Evolutionary conservation across 164 flowering plant species (phyloP).

Genomic region (Houttuynia cordata): DNA sequence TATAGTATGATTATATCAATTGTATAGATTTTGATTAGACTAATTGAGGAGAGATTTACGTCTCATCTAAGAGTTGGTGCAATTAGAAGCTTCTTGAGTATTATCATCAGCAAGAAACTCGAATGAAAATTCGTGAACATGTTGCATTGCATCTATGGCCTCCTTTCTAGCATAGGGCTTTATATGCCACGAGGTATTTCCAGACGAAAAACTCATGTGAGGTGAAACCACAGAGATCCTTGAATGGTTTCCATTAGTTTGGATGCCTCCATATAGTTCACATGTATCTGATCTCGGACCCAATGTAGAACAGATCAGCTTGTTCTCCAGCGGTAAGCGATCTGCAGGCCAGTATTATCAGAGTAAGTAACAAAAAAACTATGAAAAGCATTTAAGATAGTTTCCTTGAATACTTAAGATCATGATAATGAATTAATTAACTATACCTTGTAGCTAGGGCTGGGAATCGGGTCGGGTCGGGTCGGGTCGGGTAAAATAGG

Average conservation of each 20-base stretch:
- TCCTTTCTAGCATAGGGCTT: slow-evolving; percentile 60
- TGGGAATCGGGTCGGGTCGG: too few species aligned
- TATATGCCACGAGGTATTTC: slow-evolving; percentile 34
- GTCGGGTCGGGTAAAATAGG: too few species aligned
- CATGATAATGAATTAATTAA: neutral
- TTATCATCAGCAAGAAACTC: slow-evolving; percentile 3
- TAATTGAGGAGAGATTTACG: too few species aligned
- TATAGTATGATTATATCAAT: too few species aligned
- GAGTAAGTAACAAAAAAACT: neutral
- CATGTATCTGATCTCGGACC: slow-evolving; percentile 35
- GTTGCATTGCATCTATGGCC: slow-evolving; percentile 29
- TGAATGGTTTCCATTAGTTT: slow-evolving; percentile 43
- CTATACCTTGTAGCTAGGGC: slow-evolving; percentile 6
- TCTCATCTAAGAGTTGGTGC: too few species aligned
- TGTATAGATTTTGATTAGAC: too few species aligned
- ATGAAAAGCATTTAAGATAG: neutral
- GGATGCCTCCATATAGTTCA: slow-evolving; percentile 36
- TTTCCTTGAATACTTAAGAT: neutral
- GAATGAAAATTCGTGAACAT: slow-evolving; percentile 22
- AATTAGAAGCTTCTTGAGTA: slow-evolving; percentile 19
- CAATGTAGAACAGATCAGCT: slow-evolving; percentile 20
- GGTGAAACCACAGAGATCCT: slow-evolving; percentile 25
- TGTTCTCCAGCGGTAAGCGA: neutral
- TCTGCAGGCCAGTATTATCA: neutral
- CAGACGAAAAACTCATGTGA: neutral